Base-by-base conservation (phyloP, 192 early-diverging fungal species). In the Radiomyces spectabilis region DNA sequence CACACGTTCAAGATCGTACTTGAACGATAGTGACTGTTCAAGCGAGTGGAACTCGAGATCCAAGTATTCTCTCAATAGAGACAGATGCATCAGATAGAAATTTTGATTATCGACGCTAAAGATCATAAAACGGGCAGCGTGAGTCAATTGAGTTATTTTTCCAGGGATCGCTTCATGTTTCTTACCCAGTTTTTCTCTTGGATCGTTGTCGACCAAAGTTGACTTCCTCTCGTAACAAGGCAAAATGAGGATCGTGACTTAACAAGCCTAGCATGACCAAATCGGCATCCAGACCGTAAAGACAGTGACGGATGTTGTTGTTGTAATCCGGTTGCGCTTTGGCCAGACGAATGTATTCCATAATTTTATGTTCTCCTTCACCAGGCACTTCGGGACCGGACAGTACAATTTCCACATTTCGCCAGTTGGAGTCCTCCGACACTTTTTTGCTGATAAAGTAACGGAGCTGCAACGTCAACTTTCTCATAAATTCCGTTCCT, bases 281-380 rank as follows among this genome's bases (percentile, higher is more conserved):
- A 78, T 99, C 96, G 15, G 96, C 94, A 71, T 99, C 96, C 40
- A 97, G 79, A 24, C 96, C 96, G 68, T 99, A 99, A 33, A 99
- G 77, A 70, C 93, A 94, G 59, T 99, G 96, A 38, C 85, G 80
- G 12, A 83, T 88, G 63, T 94, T 94, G 41, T 92, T 83, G 61
- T 91, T 73, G 57, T 95, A 94, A 27, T 81, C 85, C 16, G 85
- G 75, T 61, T 87, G 85, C 3, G 81, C 83, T 32, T 92, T 87
- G 29, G 87, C 74, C 19, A 86, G 75, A 33, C 96, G 88, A 51
- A 99, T 94, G 52, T 87, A 99, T 68, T 99, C 96, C 96, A 99
- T 97, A 53, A 99, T 96, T 69, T 99, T 99, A 77, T 99, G 96
- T 72, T 99, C 96, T 43, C 96, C 96, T 71, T 99, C 96, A 43